These are phyloP conservation scores for Ogataea naganishii DNA, from an alignment of 805 yeast species.

Conservation along the genomic window DNA sequence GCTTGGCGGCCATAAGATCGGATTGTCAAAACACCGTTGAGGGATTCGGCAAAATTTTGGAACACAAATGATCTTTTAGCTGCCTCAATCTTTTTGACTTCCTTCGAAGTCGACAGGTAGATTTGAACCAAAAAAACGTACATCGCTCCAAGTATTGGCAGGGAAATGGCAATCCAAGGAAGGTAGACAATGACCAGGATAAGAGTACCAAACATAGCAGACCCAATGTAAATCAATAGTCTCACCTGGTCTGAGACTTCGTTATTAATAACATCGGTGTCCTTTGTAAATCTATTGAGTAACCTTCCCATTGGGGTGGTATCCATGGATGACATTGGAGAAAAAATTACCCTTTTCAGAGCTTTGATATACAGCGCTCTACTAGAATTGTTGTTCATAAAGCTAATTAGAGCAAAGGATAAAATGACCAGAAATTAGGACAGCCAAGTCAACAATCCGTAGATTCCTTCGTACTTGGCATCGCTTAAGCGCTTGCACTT, in stretches of 20 bases:
- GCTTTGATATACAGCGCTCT: constrained; percentile 11
- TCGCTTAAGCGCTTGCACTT: constrained; percentile 6
- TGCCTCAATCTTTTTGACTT: constrained; percentile 44
- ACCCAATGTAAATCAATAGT: constrained; percentile 14
- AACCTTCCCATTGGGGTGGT: constrained; percentile 22
- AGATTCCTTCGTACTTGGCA: constrained; percentile 11
- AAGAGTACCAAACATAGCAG: constrained; percentile 9
- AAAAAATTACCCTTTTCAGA: constrained; percentile 9
- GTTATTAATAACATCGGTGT: constrained; percentile 19
- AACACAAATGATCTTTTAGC: constrained; percentile 41
- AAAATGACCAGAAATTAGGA: constrained; percentile 4
- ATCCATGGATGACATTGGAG: constrained; percentile 20
- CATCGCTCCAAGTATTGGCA: constrained; percentile 28
- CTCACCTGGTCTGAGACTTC: constrained; percentile 17
- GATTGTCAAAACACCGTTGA: constrained; percentile 40
- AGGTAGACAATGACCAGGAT: constrained; percentile 29
- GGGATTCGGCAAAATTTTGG: constrained; percentile 41
- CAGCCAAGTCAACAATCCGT: constrained; percentile 7
- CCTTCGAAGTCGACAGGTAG: constrained; percentile 43
- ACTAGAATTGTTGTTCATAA: constrained; percentile 11
- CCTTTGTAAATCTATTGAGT: constrained; percentile 20
- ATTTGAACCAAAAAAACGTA: constrained; percentile 28
- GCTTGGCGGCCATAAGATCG: constrained; percentile 32
- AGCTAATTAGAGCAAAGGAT: constrained; percentile 7
- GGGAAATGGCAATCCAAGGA: constrained; percentile 38